These are phyloP conservation scores for Colletotrichum kahawae DNA, from an alignment of 2,329 filamentous ascomycete species.

Conservation along the genomic window DNA sequence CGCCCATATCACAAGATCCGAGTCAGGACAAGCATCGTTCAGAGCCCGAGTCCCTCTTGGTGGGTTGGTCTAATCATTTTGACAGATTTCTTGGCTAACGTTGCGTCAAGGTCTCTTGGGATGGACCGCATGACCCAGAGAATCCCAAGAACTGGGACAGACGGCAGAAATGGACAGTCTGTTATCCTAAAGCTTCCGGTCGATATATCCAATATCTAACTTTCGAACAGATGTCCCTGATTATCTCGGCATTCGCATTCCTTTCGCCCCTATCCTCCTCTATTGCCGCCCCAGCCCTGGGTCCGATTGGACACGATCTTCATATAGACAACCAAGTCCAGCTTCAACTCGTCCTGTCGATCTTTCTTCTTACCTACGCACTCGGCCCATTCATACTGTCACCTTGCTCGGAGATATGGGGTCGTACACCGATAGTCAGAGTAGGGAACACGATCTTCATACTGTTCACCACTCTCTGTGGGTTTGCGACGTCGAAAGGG, in stretches of 20 bases:
- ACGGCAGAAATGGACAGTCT: conserved; percentile 46
- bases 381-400: conserved; percentile 47
- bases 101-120: conserved; percentile 28
- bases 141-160: conserved; percentile 44
- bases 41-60: not conserved
- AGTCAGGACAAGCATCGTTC: not conserved
- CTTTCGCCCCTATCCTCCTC: conserved; percentile 57
- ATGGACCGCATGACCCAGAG: conserved; percentile 39
- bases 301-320: conserved; percentile 44
- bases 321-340: conserved; percentile 42
- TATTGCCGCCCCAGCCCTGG: conserved; percentile 41
- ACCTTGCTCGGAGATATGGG: conserved; percentile 47
- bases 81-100: not conserved
- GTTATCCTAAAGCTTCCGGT: not conserved
- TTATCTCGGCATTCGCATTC: conserved; percentile 55
- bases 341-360: conserved; percentile 46
- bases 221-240: conserved; percentile 36
- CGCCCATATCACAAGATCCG: not conserved
- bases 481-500: conserved; percentile 42
- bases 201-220: not conserved
- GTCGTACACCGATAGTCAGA: conserved; percentile 41
- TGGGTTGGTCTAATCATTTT: not conserved
- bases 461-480: conserved; percentile 45
- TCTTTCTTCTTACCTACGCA: conserved; percentile 54
- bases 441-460: conserved; percentile 37